phyloP scores from a whole-genome alignment of 768 basidiomycete species.

The Paxillus involutus region DNA sequence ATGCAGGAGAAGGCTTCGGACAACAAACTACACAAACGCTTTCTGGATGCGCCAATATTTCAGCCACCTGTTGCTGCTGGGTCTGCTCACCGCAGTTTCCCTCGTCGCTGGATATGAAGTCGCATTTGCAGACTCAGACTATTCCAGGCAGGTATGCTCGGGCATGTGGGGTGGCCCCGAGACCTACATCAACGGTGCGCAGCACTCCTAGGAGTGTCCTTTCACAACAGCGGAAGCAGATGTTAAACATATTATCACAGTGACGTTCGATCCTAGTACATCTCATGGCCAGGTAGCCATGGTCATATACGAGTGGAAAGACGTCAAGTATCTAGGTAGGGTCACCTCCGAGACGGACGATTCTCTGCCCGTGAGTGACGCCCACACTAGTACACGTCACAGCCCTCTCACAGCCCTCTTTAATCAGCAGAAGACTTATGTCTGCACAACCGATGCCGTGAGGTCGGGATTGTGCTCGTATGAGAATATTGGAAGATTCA shows the following conservation, averaged over 20 bases:
- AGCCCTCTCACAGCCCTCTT: slow-evolving; percentile 15
- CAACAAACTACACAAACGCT: slow-evolving; percentile 30
- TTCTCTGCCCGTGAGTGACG: slow-evolving; percentile 60
- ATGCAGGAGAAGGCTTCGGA: slow-evolving; percentile 7
- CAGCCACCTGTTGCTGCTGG: slow-evolving; percentile 16
- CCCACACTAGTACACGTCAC: slow-evolving; percentile 5
- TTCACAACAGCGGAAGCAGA: slow-evolving; percentile 14
- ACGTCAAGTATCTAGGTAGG: slow-evolving; percentile 81
- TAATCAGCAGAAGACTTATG: slow-evolving; percentile 79
- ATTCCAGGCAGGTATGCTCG: slow-evolving; percentile 87
- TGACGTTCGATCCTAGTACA: slow-evolving; percentile 66
- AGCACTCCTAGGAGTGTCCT: slow-evolving; percentile 5
- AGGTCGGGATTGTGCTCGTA: slow-evolving; percentile 65
- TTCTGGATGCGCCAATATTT: slow-evolving; percentile 27
- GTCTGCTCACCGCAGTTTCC: slow-evolving; percentile 31
- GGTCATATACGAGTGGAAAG: slow-evolving; percentile 95
- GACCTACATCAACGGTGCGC: slow-evolving; percentile 81
- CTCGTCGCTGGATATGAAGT: slow-evolving; percentile 56
- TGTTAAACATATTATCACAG: slow-evolving; percentile 33
- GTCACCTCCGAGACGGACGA: slow-evolving; percentile 53
- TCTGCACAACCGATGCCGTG: slow-evolving; percentile 86
- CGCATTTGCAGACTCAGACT: slow-evolving; percentile 72
- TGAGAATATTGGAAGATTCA: slow-evolving; percentile 84
- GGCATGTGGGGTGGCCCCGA: slow-evolving; percentile 87
- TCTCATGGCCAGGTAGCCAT: slow-evolving; percentile 90